Evolutionary conservation across 768 basidiomycete species (phyloP), one percentile per base, ranked within the genome.

Genomic region (Sistotremastrum suecicum): DNA sequence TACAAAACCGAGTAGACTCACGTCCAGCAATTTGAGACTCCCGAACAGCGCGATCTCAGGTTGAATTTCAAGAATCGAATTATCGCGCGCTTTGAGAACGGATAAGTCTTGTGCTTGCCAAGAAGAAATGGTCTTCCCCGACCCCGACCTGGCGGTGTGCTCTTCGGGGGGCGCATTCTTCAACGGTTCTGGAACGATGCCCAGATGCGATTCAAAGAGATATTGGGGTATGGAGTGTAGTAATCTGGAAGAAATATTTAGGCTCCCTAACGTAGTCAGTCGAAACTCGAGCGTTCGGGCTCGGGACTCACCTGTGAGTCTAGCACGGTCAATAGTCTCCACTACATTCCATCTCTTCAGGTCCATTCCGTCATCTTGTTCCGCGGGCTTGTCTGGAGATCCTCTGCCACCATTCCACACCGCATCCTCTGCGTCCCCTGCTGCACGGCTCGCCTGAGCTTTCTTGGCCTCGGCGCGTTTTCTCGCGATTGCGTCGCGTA

Each of bases 31-130:
- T 61, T 87, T 88, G 44, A 90, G 65, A 3, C 83, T 84, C 3
- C 86, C 86, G 56, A 90, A 90, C 39, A 88, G 67, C 0, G 82
- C 81, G 9, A 90, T 80, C 58, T 90, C 87, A 28, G 76, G 78
- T 52, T 88, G 86, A 31, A 90, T 69, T 55, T 84, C 82, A 11
- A 71, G 51, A 37, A 90, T 87, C 12, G 81, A 78, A 54, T 90
- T 89, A 54, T 78, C 81, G 74, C 80, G 81, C 10, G 77, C 78
- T 56, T 86, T 88, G 38, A 90, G 63, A 4, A 82, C 65, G 35
- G 74, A 72, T 20, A 90, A 62, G 60, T 90, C 86, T 56, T 83
- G 80, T 1, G 80, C 80, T 56, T 88, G 85, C 53, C 78, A 90
- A 83, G 86, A 86, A 1, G 81, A 68, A 56, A 32, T 57, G 51